Conservation (phyloP, 306 rosid genomes). For the Cucurbita pepo region DNA sequence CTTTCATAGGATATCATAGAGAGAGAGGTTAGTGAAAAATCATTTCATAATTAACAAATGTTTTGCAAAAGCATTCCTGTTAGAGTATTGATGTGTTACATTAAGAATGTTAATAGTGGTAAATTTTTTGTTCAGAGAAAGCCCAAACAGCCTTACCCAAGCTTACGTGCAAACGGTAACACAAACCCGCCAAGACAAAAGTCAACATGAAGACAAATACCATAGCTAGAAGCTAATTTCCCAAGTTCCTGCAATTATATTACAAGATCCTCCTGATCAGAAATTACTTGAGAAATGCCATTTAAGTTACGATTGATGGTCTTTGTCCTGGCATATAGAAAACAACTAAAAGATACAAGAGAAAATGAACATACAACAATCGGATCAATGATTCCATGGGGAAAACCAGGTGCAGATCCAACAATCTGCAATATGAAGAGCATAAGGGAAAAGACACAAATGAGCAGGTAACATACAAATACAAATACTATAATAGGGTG, state of each 20-base stretch:
- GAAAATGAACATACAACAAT: conserved; percentile 42
- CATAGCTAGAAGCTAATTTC: conserved; percentile 58
- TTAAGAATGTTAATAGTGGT: neutral
- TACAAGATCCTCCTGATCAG: conserved; percentile 7
- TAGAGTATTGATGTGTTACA: neutral
- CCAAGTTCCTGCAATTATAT: conserved; percentile 69
- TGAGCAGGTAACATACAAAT: conserved; percentile 12
- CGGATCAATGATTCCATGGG: conserved; percentile 95
- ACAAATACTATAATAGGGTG: conserved; percentile 7
- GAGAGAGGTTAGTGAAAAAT: neutral
- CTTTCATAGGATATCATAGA: neutral
- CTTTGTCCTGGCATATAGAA: neutral
- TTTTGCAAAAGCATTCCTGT: neutral
- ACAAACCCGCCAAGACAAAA: conserved; percentile 96
- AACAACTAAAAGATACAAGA: neutral
- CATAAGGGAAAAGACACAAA: conserved; percentile 1
- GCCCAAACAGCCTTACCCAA: conserved; percentile 50
- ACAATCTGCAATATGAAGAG: conserved; percentile 51
- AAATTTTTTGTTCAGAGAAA: neutral
- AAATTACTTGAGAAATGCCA: neutral
- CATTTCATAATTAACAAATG: neutral
- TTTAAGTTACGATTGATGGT: neutral
- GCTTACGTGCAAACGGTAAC: conserved; percentile 77
- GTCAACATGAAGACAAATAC: conserved; percentile 86
- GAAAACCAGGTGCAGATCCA: conserved; percentile 97